Conservation (phyloP, 352 stramenopile species). For the Phytophthora multivora region DNA sequence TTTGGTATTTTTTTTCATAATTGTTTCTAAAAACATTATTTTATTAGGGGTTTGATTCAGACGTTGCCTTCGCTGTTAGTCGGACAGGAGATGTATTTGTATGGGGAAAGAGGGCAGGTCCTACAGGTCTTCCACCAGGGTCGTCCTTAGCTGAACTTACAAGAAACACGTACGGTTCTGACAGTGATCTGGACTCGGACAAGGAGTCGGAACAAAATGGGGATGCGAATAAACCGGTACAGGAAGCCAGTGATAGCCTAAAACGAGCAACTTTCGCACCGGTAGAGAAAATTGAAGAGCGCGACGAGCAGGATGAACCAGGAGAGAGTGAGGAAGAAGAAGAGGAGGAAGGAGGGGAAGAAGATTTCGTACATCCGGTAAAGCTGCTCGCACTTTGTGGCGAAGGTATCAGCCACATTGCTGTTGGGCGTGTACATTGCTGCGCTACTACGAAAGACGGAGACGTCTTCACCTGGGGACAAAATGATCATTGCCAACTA, state of each 20-base stretch:
- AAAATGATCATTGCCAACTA: constrained; percentile 84
- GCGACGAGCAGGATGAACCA: constrained; percentile 20
- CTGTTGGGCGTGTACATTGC: constrained; percentile 78
- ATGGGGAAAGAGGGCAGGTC: constrained; percentile 72
- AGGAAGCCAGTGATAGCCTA: neutral
- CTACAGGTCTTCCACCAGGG: constrained; percentile 51
- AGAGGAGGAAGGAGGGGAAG: constrained; percentile 45
- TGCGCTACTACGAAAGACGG: constrained; percentile 77
- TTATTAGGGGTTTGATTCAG: constrained; percentile 78
- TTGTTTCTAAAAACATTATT: neutral
- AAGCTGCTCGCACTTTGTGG: constrained; percentile 68
- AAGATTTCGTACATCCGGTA: constrained; percentile 75
- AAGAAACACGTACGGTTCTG: constrained; percentile 48
- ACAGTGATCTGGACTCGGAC: constrained; percentile 58
- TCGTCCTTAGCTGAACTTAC: constrained; percentile 39
- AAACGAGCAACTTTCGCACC: constrained; percentile 1
- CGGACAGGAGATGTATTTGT: constrained; percentile 78
- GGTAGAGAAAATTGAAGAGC: constrained; percentile 21
- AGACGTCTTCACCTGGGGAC: constrained; percentile 85
- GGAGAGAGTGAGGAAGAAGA: constrained; percentile 23
- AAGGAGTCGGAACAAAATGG: constrained; percentile 28
- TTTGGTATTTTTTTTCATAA: neutral
- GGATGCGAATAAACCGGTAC: neutral
- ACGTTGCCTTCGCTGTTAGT: constrained; percentile 75
- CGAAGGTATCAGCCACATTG: constrained; percentile 73